A percentile compares a stretch with the other conserved stretches of the same genome.
Evolutionary conservation across 2,329 filamentous ascomycete species (phyloP).

Genomic region (Claviceps capensis): DNA sequence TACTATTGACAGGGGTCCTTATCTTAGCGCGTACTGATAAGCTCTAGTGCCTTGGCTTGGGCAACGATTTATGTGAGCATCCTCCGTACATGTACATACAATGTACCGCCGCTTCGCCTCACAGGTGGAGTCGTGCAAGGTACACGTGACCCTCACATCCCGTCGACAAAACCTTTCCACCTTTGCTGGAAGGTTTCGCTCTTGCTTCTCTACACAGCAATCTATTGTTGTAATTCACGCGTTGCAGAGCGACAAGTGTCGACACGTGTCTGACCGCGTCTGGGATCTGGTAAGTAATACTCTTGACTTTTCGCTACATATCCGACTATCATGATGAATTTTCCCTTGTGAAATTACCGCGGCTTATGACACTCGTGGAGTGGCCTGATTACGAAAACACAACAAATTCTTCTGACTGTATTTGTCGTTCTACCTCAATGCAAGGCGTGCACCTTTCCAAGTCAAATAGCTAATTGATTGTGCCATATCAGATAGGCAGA

Average conservation of each 20-base stretch:
- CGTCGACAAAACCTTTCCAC: no score
- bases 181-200: no score
- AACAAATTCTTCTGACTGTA: slow-evolving; percentile 1
- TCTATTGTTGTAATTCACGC: neutral
- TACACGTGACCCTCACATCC: no score
- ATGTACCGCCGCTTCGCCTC: no score
- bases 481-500: neutral
- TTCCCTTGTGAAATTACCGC: slow-evolving; percentile 5
- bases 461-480: neutral
- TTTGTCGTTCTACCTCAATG: neutral
- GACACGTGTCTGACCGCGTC: neutral
- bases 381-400: slow-evolving; percentile 3
- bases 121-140: no score
- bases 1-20: no score
- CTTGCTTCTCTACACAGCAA: no score
- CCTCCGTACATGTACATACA: no score
- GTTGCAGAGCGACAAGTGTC: neutral
- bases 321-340: slow-evolving; percentile 2
- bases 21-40: no score
- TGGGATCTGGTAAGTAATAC: neutral
- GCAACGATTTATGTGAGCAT: no score
- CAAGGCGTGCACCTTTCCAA: neutral
- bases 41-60: no score
- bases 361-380: slow-evolving; percentile 4
- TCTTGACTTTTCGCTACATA: neutral